Evolutionary conservation across 176 grass and related monocot species (phyloP).

Genomic region (Zizania latifolia): DNA sequence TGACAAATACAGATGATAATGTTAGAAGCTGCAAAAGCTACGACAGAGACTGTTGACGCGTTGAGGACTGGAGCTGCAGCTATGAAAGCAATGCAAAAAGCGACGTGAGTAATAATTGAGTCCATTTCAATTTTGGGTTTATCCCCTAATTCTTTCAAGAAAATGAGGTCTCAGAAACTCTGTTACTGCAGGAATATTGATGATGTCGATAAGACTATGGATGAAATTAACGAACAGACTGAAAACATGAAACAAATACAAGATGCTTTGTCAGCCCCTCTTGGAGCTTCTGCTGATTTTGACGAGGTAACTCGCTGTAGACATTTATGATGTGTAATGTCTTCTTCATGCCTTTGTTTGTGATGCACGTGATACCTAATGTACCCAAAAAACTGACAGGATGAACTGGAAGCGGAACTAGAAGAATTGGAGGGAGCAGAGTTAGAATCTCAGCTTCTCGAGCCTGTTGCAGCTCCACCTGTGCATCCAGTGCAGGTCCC

Average conservation of each 20-base stretch:
- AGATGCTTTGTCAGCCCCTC: conserved; percentile 71
- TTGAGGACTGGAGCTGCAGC: conserved; percentile 73
- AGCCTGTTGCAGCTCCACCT: conserved; percentile 55
- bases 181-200: conserved; percentile 62
- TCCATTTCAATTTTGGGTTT: background rate
- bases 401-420: conserved; percentile 79
- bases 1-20: conserved; percentile 57
- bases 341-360: background rate
- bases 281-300: conserved; percentile 73
- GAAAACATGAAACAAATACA: conserved; percentile 97
- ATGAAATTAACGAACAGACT: conserved; percentile 82
- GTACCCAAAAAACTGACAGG: conserved; percentile 30
- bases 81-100: conserved; percentile 88
- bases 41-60: conserved; percentile 75
- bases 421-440: conserved; percentile 82
- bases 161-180: background rate
- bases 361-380: background rate
- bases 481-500: conserved; percentile 50
- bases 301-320: conserved; percentile 43
- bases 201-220: conserved; percentile 86
- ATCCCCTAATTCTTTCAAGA: background rate
- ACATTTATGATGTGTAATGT: background rate
- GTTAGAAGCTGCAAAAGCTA: conserved; percentile 78
- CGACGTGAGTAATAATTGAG: conserved; percentile 44
- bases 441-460: conserved; percentile 71